Evolutionary conservation across 768 basidiomycete genomes (phyloP), one percentile per base, ranked within the genome.

Genomic region (Candolleomyces aberdarensis): DNA sequence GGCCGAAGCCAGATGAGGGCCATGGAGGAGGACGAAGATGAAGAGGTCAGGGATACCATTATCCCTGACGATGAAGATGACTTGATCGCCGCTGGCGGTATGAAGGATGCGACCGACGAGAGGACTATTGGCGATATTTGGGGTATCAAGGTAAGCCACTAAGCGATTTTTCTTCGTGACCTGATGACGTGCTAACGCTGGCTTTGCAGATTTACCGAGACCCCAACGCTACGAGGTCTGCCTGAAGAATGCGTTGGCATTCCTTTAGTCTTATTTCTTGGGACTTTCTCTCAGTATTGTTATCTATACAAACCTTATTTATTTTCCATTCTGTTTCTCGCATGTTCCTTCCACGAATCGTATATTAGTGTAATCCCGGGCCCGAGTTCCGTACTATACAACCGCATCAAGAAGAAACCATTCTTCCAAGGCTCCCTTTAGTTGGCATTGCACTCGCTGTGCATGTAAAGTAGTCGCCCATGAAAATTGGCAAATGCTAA

Each of bases 91-190:
- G 56, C 60, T 50, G 7, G 53, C 41, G 17, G 66, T 61, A 5
- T n/a, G 14, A 26, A 29, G 19, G 52, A 5, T 19, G 36, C 17
- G 36, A 3, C 14, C 4, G 72, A 74, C 10, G 78, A 77, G 68
- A 80, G 73, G 57, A 81, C 90, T 56, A 89, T 49, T 10, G 48
- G 89, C 20, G 83, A 89, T 69, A 84, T 93, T 61, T 93, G 87
- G 91, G 79, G 78, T 72, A 76, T 87, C 58, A 89, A 89, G 81
- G 88, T 89, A n/a, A 41, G 78, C 36, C 11, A 36, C 36, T 6
- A 7, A 36, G 36, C 36, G 8, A 11, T 5, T 7, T 11, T 36
- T 70, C 20, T 57, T 48, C 29, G 15, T 8, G 29, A 15, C 48
- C 14, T 39, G 11, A 39, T 60, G 48, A 48, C 22, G 55, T 29